Percentiles rank a stretch among this genome's conserved stretches.
Evolutionary conservation across 2,329 filamentous ascomycete genomes (phyloP).

Genomic region (Clonostachys sp.): DNA sequence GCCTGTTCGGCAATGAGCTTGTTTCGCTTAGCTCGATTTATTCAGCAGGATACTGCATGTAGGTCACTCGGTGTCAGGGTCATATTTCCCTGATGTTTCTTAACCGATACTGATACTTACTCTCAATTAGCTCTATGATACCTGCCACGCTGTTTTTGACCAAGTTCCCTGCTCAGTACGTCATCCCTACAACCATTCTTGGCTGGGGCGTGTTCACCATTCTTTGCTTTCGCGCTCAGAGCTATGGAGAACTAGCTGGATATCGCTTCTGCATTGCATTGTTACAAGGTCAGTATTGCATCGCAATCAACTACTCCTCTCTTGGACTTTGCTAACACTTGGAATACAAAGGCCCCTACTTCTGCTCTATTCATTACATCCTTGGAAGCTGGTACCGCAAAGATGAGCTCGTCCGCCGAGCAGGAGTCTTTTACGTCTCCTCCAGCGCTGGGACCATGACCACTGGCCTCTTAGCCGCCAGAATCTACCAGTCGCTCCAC

Average conservation of each 20-base stretch:
- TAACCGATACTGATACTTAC: conserved; percentile 23
- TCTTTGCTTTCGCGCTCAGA: conserved; percentile 43
- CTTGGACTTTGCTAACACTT: too few species aligned
- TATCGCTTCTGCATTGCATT: conserved; percentile 50
- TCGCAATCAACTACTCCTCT: too few species aligned
- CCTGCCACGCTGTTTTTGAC: conserved; percentile 48
- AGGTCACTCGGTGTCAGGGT: conserved; percentile 14
- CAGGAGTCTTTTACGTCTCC: conserved; percentile 44
- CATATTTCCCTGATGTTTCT: too few species aligned
- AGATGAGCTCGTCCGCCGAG: conserved; percentile 39
- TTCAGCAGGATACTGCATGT: conserved; percentile 26
- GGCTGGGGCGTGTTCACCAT: conserved; percentile 53
- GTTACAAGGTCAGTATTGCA: conserved; percentile 18
- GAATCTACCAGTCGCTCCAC: conserved; percentile 29
- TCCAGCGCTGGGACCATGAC: conserved; percentile 46
- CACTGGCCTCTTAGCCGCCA: conserved; percentile 42
- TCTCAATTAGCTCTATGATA: conserved; percentile 12
- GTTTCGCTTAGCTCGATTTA: conserved; percentile 41
- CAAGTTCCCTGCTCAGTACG: conserved; percentile 37
- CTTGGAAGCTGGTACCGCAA: conserved; percentile 38
- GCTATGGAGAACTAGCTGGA: conserved; percentile 43
- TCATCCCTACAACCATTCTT: conserved; percentile 46
- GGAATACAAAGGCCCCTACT: conserved; percentile 31
- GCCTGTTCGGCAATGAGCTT: conserved; percentile 46
- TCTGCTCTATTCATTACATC: conserved; percentile 32